phyloP scores from a whole-genome alignment of 345 rosid genomes.

The Turnera subulata region DNA sequence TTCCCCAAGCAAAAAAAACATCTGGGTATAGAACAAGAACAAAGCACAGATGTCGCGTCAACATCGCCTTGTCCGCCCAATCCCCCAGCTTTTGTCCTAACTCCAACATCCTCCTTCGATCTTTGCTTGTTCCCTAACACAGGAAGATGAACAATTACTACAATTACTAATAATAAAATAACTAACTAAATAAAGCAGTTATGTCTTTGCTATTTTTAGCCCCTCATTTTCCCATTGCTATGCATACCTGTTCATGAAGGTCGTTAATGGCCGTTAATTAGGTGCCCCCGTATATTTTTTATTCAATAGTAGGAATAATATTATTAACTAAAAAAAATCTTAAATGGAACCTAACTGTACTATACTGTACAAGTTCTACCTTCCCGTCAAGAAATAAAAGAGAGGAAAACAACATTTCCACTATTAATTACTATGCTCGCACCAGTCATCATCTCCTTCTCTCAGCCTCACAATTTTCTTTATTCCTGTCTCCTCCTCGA shows the following conservation, averaged over 20 bases:
- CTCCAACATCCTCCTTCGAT: no score
- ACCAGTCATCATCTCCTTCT: constrained; percentile 2
- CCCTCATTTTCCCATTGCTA: no score
- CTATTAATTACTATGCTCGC: constrained; percentile 2
- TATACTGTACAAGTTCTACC: no score
- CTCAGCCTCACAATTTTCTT: constrained; percentile 25
- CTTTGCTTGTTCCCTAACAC: no score
- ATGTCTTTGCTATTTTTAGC: no score
- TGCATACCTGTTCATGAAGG: no score
- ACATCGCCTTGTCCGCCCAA: constrained; percentile 37
- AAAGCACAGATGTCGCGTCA: constrained; percentile 27
- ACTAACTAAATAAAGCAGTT: no score
- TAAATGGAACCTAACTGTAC: constrained; percentile 15
- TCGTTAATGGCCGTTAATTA: no score
- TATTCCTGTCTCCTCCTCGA: constrained; percentile 5
- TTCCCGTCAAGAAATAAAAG: constrained; percentile 16
- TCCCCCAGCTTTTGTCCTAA: constrained; percentile 6
- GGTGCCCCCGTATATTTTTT: no score
- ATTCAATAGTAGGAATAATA: not conserved
- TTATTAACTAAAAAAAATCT: not conserved
- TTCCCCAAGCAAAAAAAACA: no score
- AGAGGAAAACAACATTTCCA: not conserved
- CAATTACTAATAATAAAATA: no score
- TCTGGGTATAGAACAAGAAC: constrained; percentile 4
- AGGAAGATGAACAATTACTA: no score